phyloP scores from a whole-genome alignment of 148 eudicot species.

The Camellia lanceoleosa region DNA sequence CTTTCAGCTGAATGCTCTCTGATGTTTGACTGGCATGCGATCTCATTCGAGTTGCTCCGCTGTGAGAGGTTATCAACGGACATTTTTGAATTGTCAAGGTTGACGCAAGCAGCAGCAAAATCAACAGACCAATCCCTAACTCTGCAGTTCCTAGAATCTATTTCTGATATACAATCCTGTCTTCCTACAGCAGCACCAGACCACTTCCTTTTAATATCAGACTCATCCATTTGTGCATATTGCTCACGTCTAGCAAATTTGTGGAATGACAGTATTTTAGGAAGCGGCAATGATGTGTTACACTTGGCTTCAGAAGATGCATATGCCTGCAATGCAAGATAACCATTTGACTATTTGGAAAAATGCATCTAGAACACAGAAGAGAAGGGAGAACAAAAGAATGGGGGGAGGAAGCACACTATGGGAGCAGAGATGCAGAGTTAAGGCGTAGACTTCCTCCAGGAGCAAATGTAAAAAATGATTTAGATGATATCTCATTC shows the following conservation, averaged over 20 bases:
- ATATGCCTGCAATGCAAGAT: conserved; percentile 66
- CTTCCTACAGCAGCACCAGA: conserved; percentile 65
- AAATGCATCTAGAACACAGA: conserved; percentile 2
- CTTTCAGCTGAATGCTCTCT: conserved; percentile 89
- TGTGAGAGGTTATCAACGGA: conserved; percentile 74
- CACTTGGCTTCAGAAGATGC: conserved; percentile 68
- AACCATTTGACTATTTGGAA: not conserved
- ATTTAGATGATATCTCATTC: not conserved
- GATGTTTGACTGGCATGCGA: conserved; percentile 51
- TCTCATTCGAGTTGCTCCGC: conserved; percentile 76
- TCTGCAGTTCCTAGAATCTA: conserved; percentile 95
- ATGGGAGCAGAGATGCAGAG: not conserved
- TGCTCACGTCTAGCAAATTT: conserved; percentile 94
- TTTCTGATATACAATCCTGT: conserved; percentile 86
- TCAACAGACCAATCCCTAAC: conserved; percentile 98
- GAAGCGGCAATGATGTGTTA: conserved; percentile 59
- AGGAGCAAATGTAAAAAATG: not conserved
- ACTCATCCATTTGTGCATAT: conserved; percentile 64
- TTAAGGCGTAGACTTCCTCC: not conserved
- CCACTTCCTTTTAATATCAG: conserved; percentile 58
- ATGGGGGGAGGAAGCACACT: not conserved
- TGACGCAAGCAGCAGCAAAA: conserved; percentile 78
- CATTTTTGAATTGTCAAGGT: conserved; percentile 65
- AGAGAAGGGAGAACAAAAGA: not conserved
- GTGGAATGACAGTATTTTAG: conserved; percentile 92